Evolutionary conservation across 2,329 filamentous ascomycete genomes (phyloP).

Genomic region (Hypoxylon sp.): DNA sequence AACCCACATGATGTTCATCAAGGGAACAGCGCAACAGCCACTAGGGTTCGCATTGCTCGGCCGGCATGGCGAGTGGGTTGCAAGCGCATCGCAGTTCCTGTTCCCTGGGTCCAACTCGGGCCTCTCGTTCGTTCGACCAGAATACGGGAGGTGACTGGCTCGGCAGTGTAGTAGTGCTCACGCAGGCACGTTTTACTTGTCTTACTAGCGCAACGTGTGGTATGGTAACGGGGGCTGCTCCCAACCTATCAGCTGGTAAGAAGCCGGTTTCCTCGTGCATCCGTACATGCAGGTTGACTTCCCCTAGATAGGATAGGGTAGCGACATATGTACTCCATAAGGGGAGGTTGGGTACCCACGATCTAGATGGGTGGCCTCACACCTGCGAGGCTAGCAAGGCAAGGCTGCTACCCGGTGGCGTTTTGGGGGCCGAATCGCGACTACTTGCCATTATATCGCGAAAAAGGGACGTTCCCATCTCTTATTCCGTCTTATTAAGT

Average conservation of each 20-base stretch:
- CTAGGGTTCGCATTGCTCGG: conserved; percentile 17
- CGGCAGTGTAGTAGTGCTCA: conserved; percentile 42
- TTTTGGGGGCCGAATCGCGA: conserved; percentile 31
- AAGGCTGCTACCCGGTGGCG: conserved; percentile 26
- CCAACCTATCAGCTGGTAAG: conserved; percentile 30
- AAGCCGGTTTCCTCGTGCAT: conserved; percentile 19
- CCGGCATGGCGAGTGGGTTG: conserved; percentile 23
- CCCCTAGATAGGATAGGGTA: conserved; percentile 21
- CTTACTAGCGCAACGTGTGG: conserved; percentile 23
- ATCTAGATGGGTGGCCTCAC: conserved; percentile 44
- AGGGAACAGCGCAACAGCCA: conserved; percentile 12
- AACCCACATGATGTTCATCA: conserved; percentile 1
- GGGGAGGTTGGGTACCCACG: conserved; percentile 27
- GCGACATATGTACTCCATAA: conserved; percentile 20
- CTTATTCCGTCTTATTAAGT: conserved; percentile 10
- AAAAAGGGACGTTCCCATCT: conserved; percentile 6
- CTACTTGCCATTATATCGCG: conserved; percentile 13
- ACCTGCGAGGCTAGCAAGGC: conserved; percentile 38
- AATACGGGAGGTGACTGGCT: conserved; percentile 36
- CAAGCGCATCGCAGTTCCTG: conserved; percentile 38
- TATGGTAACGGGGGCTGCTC: conserved; percentile 16
- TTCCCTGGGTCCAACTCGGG: conserved; percentile 36
- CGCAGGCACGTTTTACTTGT: conserved; percentile 40
- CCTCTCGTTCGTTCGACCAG: conserved; percentile 37
- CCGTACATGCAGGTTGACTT: conserved; percentile 36